Conservation (phyloP, 495 filamentous ascomycete species). For the Tirmania nivea region DNA sequence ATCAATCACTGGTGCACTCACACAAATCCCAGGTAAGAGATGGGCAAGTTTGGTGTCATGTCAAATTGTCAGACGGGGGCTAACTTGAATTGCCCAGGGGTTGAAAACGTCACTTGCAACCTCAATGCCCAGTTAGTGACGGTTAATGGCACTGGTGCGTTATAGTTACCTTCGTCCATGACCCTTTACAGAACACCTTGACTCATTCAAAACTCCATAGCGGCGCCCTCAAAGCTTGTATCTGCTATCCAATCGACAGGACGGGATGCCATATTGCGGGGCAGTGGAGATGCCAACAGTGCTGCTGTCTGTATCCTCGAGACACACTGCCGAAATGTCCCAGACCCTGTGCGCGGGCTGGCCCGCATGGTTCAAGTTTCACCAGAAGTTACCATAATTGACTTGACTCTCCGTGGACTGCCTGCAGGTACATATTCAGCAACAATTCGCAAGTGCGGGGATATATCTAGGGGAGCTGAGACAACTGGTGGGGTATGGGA, state of each 20-base stretch:
- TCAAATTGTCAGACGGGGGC: constrained; percentile 1
- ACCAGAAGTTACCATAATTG: constrained; percentile 54
- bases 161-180: too few species aligned
- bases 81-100: constrained; percentile 22
- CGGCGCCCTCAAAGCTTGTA: constrained; percentile 73
- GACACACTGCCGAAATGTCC: constrained; percentile 42
- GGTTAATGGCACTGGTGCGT: constrained; percentile 43
- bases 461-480: constrained; percentile 61
- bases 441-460: constrained; percentile 65
- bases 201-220: constrained; percentile 24
- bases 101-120: constrained; percentile 43
- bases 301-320: constrained; percentile 94
- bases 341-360: constrained; percentile 49
- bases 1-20: constrained; percentile 53
- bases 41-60: background rate
- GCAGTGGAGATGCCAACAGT: constrained; percentile 64
- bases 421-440: constrained; percentile 59
- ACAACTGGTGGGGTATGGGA: constrained; percentile 77
- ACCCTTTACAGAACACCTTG: constrained; percentile 25
- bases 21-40: constrained; percentile 42
- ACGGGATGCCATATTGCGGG: constrained; percentile 80
- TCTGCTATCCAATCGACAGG: constrained; percentile 73
- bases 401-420: constrained; percentile 74
- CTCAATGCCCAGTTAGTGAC: constrained; percentile 44
- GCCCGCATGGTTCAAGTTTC: constrained; percentile 64